A percentile compares a stretch with the other conserved stretches of the same genome.
phyloP scores from a whole-genome alignment of 2,329 filamentous ascomycete genomes.

The Xylariomycetidae sp. region DNA sequence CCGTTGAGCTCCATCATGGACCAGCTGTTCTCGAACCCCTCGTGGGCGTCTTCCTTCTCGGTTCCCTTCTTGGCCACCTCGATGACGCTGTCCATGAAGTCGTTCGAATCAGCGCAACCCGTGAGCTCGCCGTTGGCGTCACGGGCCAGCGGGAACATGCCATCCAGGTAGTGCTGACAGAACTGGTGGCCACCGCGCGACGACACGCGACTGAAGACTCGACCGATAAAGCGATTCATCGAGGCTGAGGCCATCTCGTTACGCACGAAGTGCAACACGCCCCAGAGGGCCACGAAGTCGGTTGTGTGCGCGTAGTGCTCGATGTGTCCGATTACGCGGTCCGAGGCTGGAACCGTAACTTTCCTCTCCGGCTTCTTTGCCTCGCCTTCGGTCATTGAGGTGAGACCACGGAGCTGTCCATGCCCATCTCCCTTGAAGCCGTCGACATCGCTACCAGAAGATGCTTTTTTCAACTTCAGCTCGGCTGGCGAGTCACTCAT shows the following conservation, averaged over 20 bases:
- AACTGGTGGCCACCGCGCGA: conserved; percentile 51
- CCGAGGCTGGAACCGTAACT: conserved; percentile 27
- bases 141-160: conserved; percentile 50
- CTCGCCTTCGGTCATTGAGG: too few species aligned
- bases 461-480: conserved; percentile 6
- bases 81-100: conserved; percentile 56
- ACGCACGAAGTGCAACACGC: conserved; percentile 61
- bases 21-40: conserved; percentile 43
- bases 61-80: conserved; percentile 38
- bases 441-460: conserved; percentile 1
- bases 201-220: conserved; percentile 51
- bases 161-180: conserved; percentile 55
- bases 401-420: too few species aligned
- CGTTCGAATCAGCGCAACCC: conserved; percentile 42
- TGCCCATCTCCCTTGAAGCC: too few species aligned
- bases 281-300: conserved; percentile 71
- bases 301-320: conserved; percentile 73
- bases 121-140: conserved; percentile 33
- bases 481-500: conserved; percentile 25
- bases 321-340: conserved; percentile 59
- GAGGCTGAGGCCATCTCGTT: conserved; percentile 36
- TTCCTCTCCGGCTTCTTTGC: too few species aligned
- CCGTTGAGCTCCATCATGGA: conserved; percentile 27
- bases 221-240: conserved; percentile 55
- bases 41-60: conserved; percentile 36